Evolutionary conservation across 495 filamentous ascomycete genomes (phyloP).

Genomic region (Oidiodendron maius): DNA sequence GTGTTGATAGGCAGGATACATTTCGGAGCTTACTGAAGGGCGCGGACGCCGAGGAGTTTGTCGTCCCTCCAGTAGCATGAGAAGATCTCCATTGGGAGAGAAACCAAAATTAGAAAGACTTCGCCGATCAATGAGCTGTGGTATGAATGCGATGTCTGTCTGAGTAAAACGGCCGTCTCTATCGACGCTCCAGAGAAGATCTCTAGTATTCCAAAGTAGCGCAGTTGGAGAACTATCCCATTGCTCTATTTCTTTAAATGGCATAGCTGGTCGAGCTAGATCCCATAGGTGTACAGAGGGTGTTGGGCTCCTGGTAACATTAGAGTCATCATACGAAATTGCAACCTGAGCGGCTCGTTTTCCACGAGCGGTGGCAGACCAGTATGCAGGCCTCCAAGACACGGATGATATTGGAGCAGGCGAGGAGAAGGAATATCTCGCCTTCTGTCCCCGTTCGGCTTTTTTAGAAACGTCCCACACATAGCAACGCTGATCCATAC

Average conservation of each 20-base stretch:
- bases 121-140: slow-evolving; percentile 71
- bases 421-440: slow-evolving; percentile 53
- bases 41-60: slow-evolving; percentile 25
- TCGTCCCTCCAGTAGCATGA: slow-evolving; percentile 49
- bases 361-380: slow-evolving; percentile 60
- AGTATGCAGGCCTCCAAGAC: slow-evolving; percentile 80
- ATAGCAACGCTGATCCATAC: slow-evolving; percentile 75
- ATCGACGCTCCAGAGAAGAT: slow-evolving; percentile 87
- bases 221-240: slow-evolving; percentile 68
- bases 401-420: slow-evolving; percentile 65
- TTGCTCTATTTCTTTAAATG: slow-evolving; percentile 75
- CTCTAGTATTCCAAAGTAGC: slow-evolving; percentile 84
- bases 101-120: slow-evolving; percentile 58
- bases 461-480: slow-evolving; percentile 88
- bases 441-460: slow-evolving; percentile 73
- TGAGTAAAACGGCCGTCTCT: slow-evolving; percentile 80
- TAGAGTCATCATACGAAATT: slow-evolving; percentile 44
- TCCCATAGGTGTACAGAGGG: slow-evolving; percentile 85
- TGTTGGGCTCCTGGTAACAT: slow-evolving; percentile 30
- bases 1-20: slow-evolving; percentile 15
- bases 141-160: slow-evolving; percentile 77
- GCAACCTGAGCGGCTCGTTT: slow-evolving; percentile 52
- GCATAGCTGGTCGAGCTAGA: slow-evolving; percentile 77
- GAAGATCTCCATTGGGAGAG: slow-evolving; percentile 52
- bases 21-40: slow-evolving; percentile 14